Evolutionary conservation across 2,329 filamentous ascomycete genomes (phyloP).

Genomic region (Colletotrichum incanum): DNA sequence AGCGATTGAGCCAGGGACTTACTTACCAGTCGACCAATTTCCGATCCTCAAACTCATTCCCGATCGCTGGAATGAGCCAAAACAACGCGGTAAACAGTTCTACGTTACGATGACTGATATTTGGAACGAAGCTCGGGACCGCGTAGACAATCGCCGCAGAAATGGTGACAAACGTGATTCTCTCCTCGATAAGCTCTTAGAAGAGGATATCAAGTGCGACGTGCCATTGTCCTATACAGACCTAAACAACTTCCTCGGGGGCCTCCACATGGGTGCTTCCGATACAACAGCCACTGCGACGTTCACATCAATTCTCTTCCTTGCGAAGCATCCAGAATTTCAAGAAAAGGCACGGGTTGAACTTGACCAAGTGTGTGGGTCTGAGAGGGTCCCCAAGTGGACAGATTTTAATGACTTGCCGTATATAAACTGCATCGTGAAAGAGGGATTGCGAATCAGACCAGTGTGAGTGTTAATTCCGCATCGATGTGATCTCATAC

Average conservation of each 20-base stretch:
- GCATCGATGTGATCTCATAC: background rate
- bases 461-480: conserved; percentile 46
- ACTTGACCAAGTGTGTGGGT: conserved; percentile 57
- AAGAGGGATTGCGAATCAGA: conserved; percentile 61
- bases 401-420: conserved; percentile 56
- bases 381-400: conserved; percentile 54
- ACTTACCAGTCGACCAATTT: conserved; percentile 65
- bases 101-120: conserved; percentile 58
- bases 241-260: conserved; percentile 56
- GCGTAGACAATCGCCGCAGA: conserved; percentile 53
- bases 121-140: conserved; percentile 56
- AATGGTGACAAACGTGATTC: conserved; percentile 46
- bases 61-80: conserved; percentile 59
- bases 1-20: conserved; percentile 63
- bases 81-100: conserved; percentile 54
- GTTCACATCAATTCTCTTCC: conserved; percentile 57
- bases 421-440: conserved; percentile 59
- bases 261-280: conserved; percentile 54
- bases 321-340: conserved; percentile 58
- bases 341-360: conserved; percentile 58
- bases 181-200: conserved; percentile 59
- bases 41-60: conserved; percentile 61
- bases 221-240: conserved; percentile 47
- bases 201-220: conserved; percentile 53
- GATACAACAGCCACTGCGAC: conserved; percentile 55